Percentiles rank a stretch among this genome's conserved stretches.
Evolutionary conservation across 2,329 filamentous ascomycete genomes (phyloP).

Genomic region (Tolypocladium nubicola): DNA sequence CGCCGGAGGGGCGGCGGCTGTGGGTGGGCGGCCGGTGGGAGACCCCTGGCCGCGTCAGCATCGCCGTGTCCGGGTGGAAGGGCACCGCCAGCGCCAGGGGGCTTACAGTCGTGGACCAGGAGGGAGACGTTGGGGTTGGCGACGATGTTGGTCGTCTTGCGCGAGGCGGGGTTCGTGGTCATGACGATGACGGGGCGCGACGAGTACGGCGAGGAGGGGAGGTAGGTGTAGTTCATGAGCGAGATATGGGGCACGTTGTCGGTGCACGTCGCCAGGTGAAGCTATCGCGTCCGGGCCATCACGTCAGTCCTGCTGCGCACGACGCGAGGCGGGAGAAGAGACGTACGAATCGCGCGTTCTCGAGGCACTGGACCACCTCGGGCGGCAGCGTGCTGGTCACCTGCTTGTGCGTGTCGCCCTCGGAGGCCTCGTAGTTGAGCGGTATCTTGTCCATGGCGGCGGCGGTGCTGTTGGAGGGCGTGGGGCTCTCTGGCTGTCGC

Average conservation of each 20-base stretch:
- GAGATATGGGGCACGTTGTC: slow-evolving; percentile 81
- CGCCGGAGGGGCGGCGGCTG: slow-evolving; percentile 44
- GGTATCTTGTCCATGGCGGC: slow-evolving; percentile 52
- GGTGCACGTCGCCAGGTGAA: slow-evolving; percentile 87
- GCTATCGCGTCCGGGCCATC: slow-evolving; percentile 37
- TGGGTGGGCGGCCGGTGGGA: slow-evolving; percentile 80
- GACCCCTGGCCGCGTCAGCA: slow-evolving; percentile 45
- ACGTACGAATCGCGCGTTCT: slow-evolving; percentile 88
- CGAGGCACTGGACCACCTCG: slow-evolving; percentile 82
- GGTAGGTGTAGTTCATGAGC: slow-evolving; percentile 98
- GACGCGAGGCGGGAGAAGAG: slow-evolving; percentile 6
- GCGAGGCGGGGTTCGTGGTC: slow-evolving; percentile 74
- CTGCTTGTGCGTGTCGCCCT: slow-evolving; percentile 61
- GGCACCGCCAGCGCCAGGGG: background rate
- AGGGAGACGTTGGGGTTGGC: slow-evolving; percentile 82
- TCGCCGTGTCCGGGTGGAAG: background rate
- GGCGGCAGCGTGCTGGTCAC: slow-evolving; percentile 60
- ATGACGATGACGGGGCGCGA: slow-evolving; percentile 79
- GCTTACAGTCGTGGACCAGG: slow-evolving; percentile 81
- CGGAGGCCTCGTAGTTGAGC: slow-evolving; percentile 65
- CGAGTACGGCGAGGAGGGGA: slow-evolving; percentile 64
- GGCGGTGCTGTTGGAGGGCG: background rate
- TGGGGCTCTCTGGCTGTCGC: too few species aligned
- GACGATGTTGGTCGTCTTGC: slow-evolving; percentile 72
- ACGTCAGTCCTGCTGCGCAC: background rate